These are phyloP conservation scores for Chamaenerion angustifolium DNA, from an alignment of 345 rosid species.

Conservation along the genomic window DNA sequence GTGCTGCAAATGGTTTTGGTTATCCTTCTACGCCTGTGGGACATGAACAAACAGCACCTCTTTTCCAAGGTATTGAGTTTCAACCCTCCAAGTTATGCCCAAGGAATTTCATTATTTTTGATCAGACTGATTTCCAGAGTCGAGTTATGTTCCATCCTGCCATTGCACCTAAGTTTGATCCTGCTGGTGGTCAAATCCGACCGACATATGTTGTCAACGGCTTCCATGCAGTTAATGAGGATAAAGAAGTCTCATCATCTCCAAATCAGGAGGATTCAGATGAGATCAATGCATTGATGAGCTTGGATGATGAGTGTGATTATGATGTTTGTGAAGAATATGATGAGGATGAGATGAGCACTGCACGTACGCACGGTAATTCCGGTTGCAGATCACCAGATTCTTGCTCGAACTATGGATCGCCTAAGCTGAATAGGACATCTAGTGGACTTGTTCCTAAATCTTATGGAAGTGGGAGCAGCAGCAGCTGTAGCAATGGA, in stretches of 20 bases:
- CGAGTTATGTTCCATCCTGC: conserved; percentile 74
- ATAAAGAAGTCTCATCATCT: conserved; percentile 33
- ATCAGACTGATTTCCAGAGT: conserved; percentile 52
- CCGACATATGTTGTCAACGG: conserved; percentile 26
- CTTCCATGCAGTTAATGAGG: conserved; percentile 20
- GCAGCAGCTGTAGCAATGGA: conserved; percentile 27
- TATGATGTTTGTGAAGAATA: conserved; percentile 16
- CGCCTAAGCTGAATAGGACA: conserved; percentile 16
- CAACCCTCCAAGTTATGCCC: conserved; percentile 63
- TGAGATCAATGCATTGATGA: conserved; percentile 73
- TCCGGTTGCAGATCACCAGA: conserved; percentile 37
- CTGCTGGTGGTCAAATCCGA: conserved; percentile 26
- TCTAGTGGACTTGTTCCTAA: conserved; percentile 5
- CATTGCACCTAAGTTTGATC: conserved; percentile 38
- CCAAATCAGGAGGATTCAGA: conserved; percentile 53
- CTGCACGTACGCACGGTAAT: conserved; percentile 41
- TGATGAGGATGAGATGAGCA: conserved; percentile 63
- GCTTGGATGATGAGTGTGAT: conserved; percentile 42
- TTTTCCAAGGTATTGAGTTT: conserved; percentile 48
- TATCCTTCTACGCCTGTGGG: conserved; percentile 35
- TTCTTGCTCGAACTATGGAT: conserved; percentile 34
- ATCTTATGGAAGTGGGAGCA: conserved; percentile 8
- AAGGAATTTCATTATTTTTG: conserved; percentile 44
- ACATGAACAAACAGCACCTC: conserved; percentile 23
- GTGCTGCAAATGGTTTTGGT: conserved; percentile 30